phyloP scores from a whole-genome alignment of 2,329 filamentous ascomycete species.

The Colletotrichum caudatum region DNA sequence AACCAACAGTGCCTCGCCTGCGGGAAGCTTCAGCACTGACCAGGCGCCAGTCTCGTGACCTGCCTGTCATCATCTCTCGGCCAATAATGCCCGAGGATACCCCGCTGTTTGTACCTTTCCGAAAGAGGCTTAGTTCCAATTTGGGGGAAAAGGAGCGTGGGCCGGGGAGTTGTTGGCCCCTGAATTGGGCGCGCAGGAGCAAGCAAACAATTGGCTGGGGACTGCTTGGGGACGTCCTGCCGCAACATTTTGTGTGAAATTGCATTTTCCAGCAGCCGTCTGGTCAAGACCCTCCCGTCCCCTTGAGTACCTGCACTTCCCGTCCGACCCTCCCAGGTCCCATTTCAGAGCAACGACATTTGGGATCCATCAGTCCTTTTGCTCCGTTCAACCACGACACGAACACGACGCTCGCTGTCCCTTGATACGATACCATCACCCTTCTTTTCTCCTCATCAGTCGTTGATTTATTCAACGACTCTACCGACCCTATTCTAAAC shows the following conservation, averaged over 20 bases:
- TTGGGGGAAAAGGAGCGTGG: slow-evolving; percentile 41
- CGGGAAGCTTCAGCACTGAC: slow-evolving; percentile 32
- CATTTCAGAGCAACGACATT: slow-evolving; percentile 41
- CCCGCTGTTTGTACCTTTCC: slow-evolving; percentile 22
- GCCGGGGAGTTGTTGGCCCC: slow-evolving; percentile 40
- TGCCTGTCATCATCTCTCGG: slow-evolving; percentile 13
- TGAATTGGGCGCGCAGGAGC: slow-evolving; percentile 43
- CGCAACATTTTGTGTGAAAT: slow-evolving; percentile 56
- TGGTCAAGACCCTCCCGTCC: slow-evolving; percentile 43
- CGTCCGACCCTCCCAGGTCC: slow-evolving; percentile 31
- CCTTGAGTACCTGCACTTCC: slow-evolving; percentile 43
- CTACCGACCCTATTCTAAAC: slow-evolving; percentile 26
- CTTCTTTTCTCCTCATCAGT: slow-evolving; percentile 24
- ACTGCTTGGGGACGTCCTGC: slow-evolving; percentile 43
- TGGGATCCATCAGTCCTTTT: slow-evolving; percentile 39
- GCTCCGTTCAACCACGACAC: slow-evolving; percentile 36
- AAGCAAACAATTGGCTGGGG: slow-evolving; percentile 43
- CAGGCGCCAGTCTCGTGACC: slow-evolving; percentile 40
- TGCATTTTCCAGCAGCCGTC: slow-evolving; percentile 49
- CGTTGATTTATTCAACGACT: slow-evolving; percentile 36
- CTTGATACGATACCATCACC: slow-evolving; percentile 26
- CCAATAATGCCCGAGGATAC: slow-evolving; percentile 39
- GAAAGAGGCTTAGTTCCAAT: slow-evolving; percentile 11
- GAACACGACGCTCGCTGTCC: slow-evolving; percentile 36
- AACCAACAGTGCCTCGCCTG: not conserved